Base-by-base conservation (phyloP, 768 basidiomycete genomes). In the Pilatotrama ljubarskyi region DNA sequence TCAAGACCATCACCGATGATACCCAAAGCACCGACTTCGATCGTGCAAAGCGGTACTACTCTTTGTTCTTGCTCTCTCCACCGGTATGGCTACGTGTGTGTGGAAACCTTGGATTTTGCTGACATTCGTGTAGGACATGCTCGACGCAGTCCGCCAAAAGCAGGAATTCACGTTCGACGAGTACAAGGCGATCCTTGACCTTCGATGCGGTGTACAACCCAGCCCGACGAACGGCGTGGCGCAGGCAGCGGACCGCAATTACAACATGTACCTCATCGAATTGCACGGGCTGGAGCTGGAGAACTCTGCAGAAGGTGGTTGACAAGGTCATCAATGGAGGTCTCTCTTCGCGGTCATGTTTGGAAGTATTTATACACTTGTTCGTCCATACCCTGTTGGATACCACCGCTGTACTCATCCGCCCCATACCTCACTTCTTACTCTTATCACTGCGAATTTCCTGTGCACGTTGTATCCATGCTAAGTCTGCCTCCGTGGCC, bases 231-330 rank as follows among this genome's bases (percentile, higher is more conserved):
- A 84, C 36, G 75, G 76, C 20, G 77, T 72, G 18, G 73, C 79
- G 36, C 82, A 80, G 63, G 83, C 87, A 8, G 68, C 72, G 1
- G 86, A 93, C 73, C 82, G 84, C 47, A 86, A 88, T 67, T 93
- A 93, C 72, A 89, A 87, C 73, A 85, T 88, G 82, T 94, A 93
- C 73, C 80, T 93, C 64, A 95, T 95, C 68, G 94, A 96, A 69
- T 74, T 97, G 66, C 95, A 95, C 68, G 90, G 87, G 58, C 70
- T 92, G 66, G 90, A 88, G 72, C 75, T 91, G 69, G 79, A 78
- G 66, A 69, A 69, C 42, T 68, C 69, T 11, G 78, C 80, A 47
- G 80, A 78, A 59, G 66, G 51, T 17, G 48, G 61, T 62, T 63
- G 62, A 51, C 58, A 18, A 26, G 22, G 43, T 22, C 9, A 29